Evolutionary conservation across 2,329 filamentous ascomycete genomes (phyloP), one percentile per base, ranked within the genome.

Genomic region (Apiospora phragmitis): DNA sequence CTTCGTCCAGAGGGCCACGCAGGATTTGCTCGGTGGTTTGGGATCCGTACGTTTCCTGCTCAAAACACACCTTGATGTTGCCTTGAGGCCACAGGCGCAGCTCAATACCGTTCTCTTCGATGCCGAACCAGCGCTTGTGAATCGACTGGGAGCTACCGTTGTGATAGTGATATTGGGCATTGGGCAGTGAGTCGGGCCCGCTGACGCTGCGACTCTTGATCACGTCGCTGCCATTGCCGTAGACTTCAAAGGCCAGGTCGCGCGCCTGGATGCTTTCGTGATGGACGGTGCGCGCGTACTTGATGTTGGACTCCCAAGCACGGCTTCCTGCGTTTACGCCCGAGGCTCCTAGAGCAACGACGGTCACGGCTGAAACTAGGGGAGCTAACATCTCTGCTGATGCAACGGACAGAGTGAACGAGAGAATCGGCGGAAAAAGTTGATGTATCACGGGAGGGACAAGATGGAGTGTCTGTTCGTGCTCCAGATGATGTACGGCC

Each of bases 251-350:
- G 32, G 26, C 32, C 14, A 41, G 4, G 2, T 42, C 62, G 14
- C 35, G 29, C 14, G 21, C 18, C 29, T 35, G 62, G 14, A 65
- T 35, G 14, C 32, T 12, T 24, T 65, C 62, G 32, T 35, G 47
- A 26, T 59, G 59, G 42, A 68, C 43, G 8, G 68, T 29, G 21
- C 62, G 62, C 24, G 68, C 65, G 38, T 59, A 41, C 42, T 43
- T 43, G n/a, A 35, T 41, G 65, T 59, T 65, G 47, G 35, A 67
- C 62, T 72, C 69, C 70, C 71, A 71, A 26, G 41, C 68, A 24
- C 70, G 67, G 42, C 38, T 71, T 21, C 65, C 69, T 8, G 68
- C 71, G 59, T 42, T 65, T 14, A 59, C 66, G 12, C n/a, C 51
- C 51, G 29, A 35, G 59, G 29, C 47, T 29, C 32, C n/a, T 11